Base-by-base conservation (phyloP, 495 filamentous ascomycete genomes). In the Aspergillus mulundensis region DNA sequence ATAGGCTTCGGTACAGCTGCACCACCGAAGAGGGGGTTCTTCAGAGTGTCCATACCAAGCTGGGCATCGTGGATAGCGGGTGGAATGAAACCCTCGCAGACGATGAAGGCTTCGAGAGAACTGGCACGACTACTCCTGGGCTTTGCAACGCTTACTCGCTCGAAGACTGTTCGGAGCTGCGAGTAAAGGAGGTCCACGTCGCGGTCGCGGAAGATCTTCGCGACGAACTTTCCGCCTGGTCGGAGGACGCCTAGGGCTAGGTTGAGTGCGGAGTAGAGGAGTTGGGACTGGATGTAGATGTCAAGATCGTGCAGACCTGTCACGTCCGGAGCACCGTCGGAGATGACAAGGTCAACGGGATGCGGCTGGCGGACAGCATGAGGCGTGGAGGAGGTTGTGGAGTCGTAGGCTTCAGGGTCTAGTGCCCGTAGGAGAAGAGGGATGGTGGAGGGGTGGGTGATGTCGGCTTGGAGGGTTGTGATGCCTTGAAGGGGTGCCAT, bases 231-330 rank as follows among this genome's bases (percentile, higher is more conserved):
- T 50, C 95, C 94, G 24, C 95, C 94, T 0, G 91, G 91, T 21
- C 88, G 87, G 39, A 98, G 81, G 32, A 97, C 90, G 66, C 91
- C 93, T 10, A 96, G 78, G 8, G 94, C 89, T 2, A 98, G 84
- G 67, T 96, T 96, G 15, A 98, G 80, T 0, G 94, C 94, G 2
- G 92, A 88, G 67, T 91, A 95, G 50, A 98, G 87, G 18, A 98
- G 83, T 71, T 97, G 93, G 3, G 89, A 90, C 70, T 98, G 94
- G 16, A 98, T 87, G 69, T 97, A 97, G 62, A 97, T 97, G 69
- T 98, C 94, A 7, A 98, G 80, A 70, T 98, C 94, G 68, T 98
- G 94, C 3, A 98, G 77, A 20, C 94, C 94, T 0, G 94, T 98
- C 36, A 97, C 95, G 66, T 98, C 94, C 7, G 94, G 94, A 1